phyloP scores from a whole-genome alignment of 306 rosid genomes.

The Lotus japonicus region DNA sequence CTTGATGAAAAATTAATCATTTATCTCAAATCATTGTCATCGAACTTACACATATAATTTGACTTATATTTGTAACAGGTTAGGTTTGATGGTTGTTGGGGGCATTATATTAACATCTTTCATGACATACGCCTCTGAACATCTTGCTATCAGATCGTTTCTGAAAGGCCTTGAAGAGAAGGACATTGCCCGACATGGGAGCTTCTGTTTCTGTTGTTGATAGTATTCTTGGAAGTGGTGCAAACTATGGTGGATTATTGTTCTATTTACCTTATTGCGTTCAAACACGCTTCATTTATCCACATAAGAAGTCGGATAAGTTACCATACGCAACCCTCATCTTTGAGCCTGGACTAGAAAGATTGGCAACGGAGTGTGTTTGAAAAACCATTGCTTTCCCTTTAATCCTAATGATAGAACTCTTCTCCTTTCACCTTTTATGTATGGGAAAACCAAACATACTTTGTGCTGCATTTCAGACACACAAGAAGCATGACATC shows the following conservation, averaged over 20 bases:
- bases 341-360: background rate
- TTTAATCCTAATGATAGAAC: too few relatives aligned
- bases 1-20: background rate
- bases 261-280: slow-evolving; percentile 10
- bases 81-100: slow-evolving; percentile 75
- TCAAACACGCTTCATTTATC: background rate
- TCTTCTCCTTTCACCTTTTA: too few relatives aligned
- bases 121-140: slow-evolving; percentile 83
- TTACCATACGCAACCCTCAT: background rate
- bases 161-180: slow-evolving; percentile 60
- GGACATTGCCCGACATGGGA: slow-evolving; percentile 38
- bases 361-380: background rate
- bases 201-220: slow-evolving; percentile 43
- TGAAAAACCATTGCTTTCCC: too few relatives aligned
- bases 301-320: background rate
- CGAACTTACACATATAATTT: background rate
- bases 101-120: slow-evolving; percentile 58
- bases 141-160: slow-evolving; percentile 73
- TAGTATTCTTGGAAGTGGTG: slow-evolving; percentile 4
- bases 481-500: background rate
- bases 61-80: slow-evolving; percentile 37
- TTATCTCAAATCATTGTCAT: background rate
- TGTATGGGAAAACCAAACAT: too few relatives aligned
- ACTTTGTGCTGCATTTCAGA: too few relatives aligned
- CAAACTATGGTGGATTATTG: slow-evolving; percentile 11